A percentile compares a stretch with the other conserved stretches of the same genome.
Evolutionary conservation across 2,329 filamentous ascomycete genomes (phyloP).

Genomic region (Hypoxylon sp.): DNA sequence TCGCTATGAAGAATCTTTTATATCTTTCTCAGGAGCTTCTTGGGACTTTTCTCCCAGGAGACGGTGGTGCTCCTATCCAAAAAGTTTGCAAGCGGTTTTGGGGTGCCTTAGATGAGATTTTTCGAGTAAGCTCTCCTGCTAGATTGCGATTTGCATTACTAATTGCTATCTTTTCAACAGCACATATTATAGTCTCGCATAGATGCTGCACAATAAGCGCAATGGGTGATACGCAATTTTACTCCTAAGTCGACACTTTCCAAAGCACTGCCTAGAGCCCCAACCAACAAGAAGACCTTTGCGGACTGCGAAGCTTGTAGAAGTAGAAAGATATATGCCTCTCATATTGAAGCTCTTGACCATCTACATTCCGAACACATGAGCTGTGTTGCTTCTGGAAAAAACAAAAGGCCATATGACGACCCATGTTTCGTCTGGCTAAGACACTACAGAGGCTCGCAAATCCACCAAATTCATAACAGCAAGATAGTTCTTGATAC

Average conservation of each 20-base stretch:
- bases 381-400: background rate
- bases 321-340: conserved; percentile 1
- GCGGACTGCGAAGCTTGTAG: conserved; percentile 5
- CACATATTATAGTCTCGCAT: conserved; percentile 9
- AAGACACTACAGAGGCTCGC: background rate
- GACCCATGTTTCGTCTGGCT: conserved; percentile 19
- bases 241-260: conserved; percentile 13
- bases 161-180: conserved; percentile 1
- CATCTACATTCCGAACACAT: conserved; percentile 21
- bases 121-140: conserved; percentile 6
- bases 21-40: conserved; percentile 15
- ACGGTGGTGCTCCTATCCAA: conserved; percentile 5
- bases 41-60: conserved; percentile 13
- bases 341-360: conserved; percentile 7
- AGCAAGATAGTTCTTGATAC: conserved; percentile 3
- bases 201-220: background rate
- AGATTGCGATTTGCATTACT: background rate
- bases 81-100: conserved; percentile 17
- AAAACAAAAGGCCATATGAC: conserved; percentile 5
- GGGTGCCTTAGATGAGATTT: conserved; percentile 14
- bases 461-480: background rate
- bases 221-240: conserved; percentile 15
- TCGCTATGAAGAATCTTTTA: conserved; percentile 5
- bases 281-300: conserved; percentile 18
- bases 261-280: conserved; percentile 13